Base-by-base conservation (phyloP, 2,329 filamentous ascomycete genomes). In the Chalaropsis ovoidea region DNA sequence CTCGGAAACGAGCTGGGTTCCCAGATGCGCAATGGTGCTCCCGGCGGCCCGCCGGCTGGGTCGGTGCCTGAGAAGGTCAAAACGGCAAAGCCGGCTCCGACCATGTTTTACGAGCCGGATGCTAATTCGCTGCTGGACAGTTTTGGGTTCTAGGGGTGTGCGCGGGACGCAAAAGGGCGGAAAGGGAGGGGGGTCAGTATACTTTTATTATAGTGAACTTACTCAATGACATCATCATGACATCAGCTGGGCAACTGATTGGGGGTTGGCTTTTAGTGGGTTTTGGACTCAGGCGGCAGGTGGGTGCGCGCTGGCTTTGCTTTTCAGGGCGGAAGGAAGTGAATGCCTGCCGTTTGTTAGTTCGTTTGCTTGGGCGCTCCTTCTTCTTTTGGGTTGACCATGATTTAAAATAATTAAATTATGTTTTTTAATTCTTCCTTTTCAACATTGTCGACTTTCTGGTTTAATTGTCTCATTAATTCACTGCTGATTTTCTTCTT, bases 21-120 rank as follows among this genome's bases (percentile, higher is more conserved):
- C 22, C 22, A 41, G 8, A 70, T 75, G 3, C 77, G 79, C 41
- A 75, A 76, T 72, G 78, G 73, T 72, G 41, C 10, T 27, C 17
- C 11, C 15, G 6, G 47, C 15, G 6, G 47, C 47, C 22, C 27
- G 24, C 15, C 39, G 43, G 52, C 49, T 15, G 5, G 22, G 27
- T 13, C 61, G 24, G 41, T 52, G n/a, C 17, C 27, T 13, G 35
- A 60, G 22, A 60, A 77, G 79, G 72, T 42, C 69, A 75, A 70
- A 70, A 64, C 76, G 73, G 68, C 71, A 75, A 82, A 86, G 71
- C 80, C 82, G 15, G 81, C 86, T 17, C 85, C 90, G 1, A 90
- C 87, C 22, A 85, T 87, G 69, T 97, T 97, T 73, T 82, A 95
- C 71, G 94, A 99, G 75, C 94, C 94, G n/a, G 91, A 95, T 76